Conservation (phyloP, 2,329 filamentous ascomycete genomes). For the Exserohilum turcica region DNA sequence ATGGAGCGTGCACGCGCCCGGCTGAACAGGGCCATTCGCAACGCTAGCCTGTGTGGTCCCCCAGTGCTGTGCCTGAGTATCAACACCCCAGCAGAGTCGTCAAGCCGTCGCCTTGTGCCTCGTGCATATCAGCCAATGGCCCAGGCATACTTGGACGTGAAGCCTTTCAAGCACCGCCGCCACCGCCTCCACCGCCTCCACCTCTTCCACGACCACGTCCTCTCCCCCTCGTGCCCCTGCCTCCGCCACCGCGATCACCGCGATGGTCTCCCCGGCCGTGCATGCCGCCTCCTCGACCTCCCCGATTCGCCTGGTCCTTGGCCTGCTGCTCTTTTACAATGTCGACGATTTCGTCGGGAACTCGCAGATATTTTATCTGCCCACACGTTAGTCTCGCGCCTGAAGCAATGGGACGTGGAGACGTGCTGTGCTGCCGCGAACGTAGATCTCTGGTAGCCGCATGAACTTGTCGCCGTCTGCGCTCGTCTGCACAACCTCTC, state of each 20-base stretch:
- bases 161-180: conserved; percentile 48
- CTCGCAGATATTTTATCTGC: conserved; percentile 96
- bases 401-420: conserved; percentile 27
- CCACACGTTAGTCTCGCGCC: neutral
- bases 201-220: conserved; percentile 59
- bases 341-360: conserved; percentile 96
- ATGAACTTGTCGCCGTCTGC: conserved; percentile 94
- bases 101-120: conserved; percentile 4
- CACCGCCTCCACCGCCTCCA: conserved; percentile 54
- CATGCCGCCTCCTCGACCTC: conserved; percentile 70
- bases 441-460: conserved; percentile 89
- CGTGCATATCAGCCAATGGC: conserved; percentile 1
- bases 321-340: conserved; percentile 91
- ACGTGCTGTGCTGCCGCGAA: conserved; percentile 94
- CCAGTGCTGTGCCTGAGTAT: conserved; percentile 1
- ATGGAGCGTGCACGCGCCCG: neutral
- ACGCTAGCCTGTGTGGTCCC: neutral
- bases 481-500: conserved; percentile 96
- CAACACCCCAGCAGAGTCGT: neutral
- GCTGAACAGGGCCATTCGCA: neutral
- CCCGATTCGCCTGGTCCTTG: conserved; percentile 63
- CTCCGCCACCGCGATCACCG: conserved; percentile 52
- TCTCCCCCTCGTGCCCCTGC: conserved; percentile 62
- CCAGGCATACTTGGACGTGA: neutral
- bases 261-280: conserved; percentile 61